phyloP scores from a whole-genome alignment of 1,284 basidiomycete genomes.

The Sporisorium scitamineum region DNA sequence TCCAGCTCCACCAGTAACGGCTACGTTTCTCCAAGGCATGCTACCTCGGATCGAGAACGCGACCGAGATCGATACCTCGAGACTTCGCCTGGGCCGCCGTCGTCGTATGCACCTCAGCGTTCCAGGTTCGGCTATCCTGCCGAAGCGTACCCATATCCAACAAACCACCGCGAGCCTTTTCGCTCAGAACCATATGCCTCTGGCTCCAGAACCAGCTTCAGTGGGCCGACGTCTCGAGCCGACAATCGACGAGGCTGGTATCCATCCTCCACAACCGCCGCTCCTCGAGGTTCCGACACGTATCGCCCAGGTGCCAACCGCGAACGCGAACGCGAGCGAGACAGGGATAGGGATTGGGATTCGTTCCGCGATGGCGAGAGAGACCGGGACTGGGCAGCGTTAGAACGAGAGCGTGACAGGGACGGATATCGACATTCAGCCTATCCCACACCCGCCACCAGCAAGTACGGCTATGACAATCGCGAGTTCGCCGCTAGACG shows the following conservation, averaged over 20 bases:
- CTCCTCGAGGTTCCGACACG: slow-evolving; percentile 37
- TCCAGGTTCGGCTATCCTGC: slow-evolving; percentile 28
- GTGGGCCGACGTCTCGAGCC: slow-evolving; percentile 15
- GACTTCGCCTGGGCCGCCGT: slow-evolving; percentile 38
- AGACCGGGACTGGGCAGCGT: slow-evolving; percentile 36
- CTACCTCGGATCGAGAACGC: slow-evolving; percentile 30
- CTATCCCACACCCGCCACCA: slow-evolving; percentile 12
- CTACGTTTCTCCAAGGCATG: slow-evolving; percentile 31
- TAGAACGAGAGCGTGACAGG: slow-evolving; percentile 41
- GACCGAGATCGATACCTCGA: slow-evolving; percentile 41
- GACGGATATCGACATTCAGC: slow-evolving; percentile 25
- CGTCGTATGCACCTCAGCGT: slow-evolving; percentile 32
- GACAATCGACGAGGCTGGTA: slow-evolving; percentile 38
- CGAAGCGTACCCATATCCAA: slow-evolving; percentile 37
- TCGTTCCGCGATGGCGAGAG: slow-evolving; percentile 42
- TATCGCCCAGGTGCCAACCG: slow-evolving; percentile 43
- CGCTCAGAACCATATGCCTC: slow-evolving; percentile 29
- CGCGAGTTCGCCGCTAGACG: slow-evolving; percentile 34
- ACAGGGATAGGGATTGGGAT: slow-evolving; percentile 45
- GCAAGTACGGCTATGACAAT: slow-evolving; percentile 37
- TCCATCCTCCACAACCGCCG: slow-evolving; percentile 16
- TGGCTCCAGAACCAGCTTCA: slow-evolving; percentile 21
- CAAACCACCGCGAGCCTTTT: slow-evolving; percentile 28
- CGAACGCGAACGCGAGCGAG: slow-evolving; percentile 41
- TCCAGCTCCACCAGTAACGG: slow-evolving; percentile 20